Evolutionary conservation across 106 monocot genomes (phyloP).

Genomic region (Xerophyta viscosa): DNA sequence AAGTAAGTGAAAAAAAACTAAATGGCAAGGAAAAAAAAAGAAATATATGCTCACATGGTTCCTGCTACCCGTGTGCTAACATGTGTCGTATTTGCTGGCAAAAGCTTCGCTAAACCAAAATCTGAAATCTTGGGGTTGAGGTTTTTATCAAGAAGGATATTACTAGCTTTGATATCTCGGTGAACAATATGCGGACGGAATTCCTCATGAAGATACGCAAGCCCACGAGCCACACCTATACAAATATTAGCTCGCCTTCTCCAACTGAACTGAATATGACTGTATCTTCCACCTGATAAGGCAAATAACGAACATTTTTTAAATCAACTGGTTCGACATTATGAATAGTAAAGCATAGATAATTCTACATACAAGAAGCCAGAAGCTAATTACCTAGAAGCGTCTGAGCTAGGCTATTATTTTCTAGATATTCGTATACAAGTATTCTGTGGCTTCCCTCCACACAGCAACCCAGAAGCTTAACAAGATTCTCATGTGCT

Average conservation of each 20-base stretch:
- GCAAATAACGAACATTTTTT: background rate
- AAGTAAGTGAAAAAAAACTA: too few relatives aligned
- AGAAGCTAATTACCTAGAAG: slow-evolving; percentile 44
- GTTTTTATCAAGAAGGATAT: slow-evolving; percentile 67
- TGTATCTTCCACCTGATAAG: slow-evolving; percentile 29
- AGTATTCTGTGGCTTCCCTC: slow-evolving; percentile 54
- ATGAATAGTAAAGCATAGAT: background rate
- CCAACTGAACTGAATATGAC: slow-evolving; percentile 58
- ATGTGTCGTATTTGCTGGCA: slow-evolving; percentile 63
- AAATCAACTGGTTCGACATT: background rate
- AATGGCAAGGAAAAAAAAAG: background rate
- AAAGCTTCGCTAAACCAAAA: slow-evolving; percentile 69
- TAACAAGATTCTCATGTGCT: slow-evolving; percentile 68
- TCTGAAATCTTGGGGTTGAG: slow-evolving; percentile 69
- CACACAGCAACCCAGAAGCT: slow-evolving; percentile 52
- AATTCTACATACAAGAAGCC: background rate
- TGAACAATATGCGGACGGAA: slow-evolving; percentile 52
- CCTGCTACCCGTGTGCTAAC: slow-evolving; percentile 73
- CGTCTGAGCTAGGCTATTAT: slow-evolving; percentile 76
- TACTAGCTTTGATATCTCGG: slow-evolving; percentile 72
- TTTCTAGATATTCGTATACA: slow-evolving; percentile 68
- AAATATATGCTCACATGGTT: slow-evolving; percentile 42
- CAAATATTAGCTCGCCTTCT: slow-evolving; percentile 44
- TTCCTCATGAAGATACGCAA: slow-evolving; percentile 72
- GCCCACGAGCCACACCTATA: slow-evolving; percentile 60